A percentile compares a stretch with the other conserved stretches of the same genome.
These are phyloP conservation scores for Ballota nigra DNA, from an alignment of 257 asterid species.

Conservation along the genomic window DNA sequence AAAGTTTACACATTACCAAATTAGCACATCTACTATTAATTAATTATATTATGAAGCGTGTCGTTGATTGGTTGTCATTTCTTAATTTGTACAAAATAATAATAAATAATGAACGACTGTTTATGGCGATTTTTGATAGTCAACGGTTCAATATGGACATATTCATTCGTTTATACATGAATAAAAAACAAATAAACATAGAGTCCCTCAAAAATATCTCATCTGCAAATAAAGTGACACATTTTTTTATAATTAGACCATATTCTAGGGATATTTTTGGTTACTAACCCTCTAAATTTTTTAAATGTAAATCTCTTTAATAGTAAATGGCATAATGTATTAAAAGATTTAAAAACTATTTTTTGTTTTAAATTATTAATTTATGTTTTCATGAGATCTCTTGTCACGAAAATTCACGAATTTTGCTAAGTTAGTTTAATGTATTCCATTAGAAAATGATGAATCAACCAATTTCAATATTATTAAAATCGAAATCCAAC, in stretches of 20 bases:
- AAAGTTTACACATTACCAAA: slow-evolving; percentile 6
- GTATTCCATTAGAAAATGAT: too few relatives aligned
- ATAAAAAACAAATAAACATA: neutral
- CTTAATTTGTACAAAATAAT: neutral
- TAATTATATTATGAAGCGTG: neutral
- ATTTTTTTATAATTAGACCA: neutral
- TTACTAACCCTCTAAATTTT: too few relatives aligned
- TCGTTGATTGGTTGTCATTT: neutral
- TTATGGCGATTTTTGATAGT: slow-evolving; percentile 1
- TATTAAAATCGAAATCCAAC: too few relatives aligned
- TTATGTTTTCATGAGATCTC: too few relatives aligned
- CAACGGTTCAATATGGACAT: neutral
- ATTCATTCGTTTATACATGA: neutral
- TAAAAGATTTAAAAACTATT: too few relatives aligned
- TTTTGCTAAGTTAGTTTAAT: too few relatives aligned
- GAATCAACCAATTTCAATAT: too few relatives aligned
- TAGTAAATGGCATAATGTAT: too few relatives aligned
- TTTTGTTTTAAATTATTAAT: too few relatives aligned
- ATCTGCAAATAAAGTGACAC: neutral
- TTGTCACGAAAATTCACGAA: too few relatives aligned
- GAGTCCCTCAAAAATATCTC: neutral
- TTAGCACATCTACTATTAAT: neutral
- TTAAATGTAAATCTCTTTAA: too few relatives aligned
- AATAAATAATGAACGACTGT: neutral
- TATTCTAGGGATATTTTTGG: too few relatives aligned